phyloP scores from a whole-genome alignment of 495 filamentous ascomycete genomes.

The Penicillium crystallinum region DNA sequence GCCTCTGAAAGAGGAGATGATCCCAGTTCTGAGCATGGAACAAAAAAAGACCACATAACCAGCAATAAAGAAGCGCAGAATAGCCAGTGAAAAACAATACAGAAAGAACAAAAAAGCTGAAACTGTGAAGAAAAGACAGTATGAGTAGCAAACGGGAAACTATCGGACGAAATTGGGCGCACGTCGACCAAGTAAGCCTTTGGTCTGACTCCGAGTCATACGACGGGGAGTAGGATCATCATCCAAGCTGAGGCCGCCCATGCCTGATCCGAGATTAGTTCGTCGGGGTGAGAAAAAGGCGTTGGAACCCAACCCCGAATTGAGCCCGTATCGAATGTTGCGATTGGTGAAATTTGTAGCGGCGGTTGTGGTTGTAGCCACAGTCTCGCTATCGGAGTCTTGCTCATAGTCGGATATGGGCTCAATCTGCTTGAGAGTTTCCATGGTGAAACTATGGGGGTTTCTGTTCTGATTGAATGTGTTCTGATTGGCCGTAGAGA shows the following conservation, averaged over 20 bases:
- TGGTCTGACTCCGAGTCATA: slow-evolving; percentile 40
- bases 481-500: slow-evolving; percentile 4
- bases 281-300: slow-evolving; percentile 29
- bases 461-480: slow-evolving; percentile 13
- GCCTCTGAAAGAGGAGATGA: background rate
- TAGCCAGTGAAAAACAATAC: background rate
- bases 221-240: slow-evolving; percentile 32
- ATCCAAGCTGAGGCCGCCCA: slow-evolving; percentile 40
- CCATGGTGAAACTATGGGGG: slow-evolving; percentile 36
- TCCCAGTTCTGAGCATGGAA: background rate
- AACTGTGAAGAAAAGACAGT: background rate
- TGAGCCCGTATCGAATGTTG: slow-evolving; percentile 36
- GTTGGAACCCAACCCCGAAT: slow-evolving; percentile 10
- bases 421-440: slow-evolving; percentile 31
- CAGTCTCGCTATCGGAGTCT: slow-evolving; percentile 42
- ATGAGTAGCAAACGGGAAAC: background rate
- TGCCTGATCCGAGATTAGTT: slow-evolving; percentile 34
- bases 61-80: background rate
- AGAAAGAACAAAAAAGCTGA: background rate
- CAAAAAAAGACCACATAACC: background rate
- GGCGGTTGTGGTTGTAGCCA: slow-evolving; percentile 33
- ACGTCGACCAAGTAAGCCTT: slow-evolving; percentile 14
- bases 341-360: slow-evolving; percentile 35
- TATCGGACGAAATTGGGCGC: slow-evolving; percentile 1
- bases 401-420: slow-evolving; percentile 34